phyloP scores from a whole-genome alignment of 2,329 filamentous ascomycete genomes.

The Zopfia rhizophila region DNA sequence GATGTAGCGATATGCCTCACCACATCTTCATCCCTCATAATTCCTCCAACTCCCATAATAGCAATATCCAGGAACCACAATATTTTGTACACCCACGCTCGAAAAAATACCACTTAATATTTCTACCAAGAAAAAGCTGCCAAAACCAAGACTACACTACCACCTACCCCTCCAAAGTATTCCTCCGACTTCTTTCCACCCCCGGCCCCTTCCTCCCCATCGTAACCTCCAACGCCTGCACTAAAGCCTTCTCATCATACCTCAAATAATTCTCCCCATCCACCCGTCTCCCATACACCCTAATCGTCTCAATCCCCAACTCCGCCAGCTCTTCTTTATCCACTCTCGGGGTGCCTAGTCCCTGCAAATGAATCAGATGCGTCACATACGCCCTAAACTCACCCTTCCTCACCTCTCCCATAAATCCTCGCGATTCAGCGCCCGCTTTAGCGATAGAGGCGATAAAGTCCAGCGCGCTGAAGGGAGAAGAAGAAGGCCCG shows the following conservation, averaged over 20 bases:
- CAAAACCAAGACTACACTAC: too few species aligned
- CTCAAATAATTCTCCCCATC: constrained; percentile 66
- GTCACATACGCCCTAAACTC: constrained; percentile 78
- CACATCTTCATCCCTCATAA: too few species aligned
- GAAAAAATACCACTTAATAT: too few species aligned
- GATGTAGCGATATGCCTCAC: too few species aligned
- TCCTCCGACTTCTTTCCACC: constrained; percentile 64
- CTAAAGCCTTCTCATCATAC: constrained; percentile 81
- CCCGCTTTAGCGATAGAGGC: constrained; percentile 77
- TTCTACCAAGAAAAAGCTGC: too few species aligned
- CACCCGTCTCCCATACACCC: constrained; percentile 76
- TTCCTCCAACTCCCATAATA: too few species aligned
- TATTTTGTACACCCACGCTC: too few species aligned
- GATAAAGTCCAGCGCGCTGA: constrained; percentile 83
- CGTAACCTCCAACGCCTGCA: constrained; percentile 80
- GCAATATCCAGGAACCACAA: too few species aligned
- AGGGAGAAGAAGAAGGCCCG: constrained; percentile 72
- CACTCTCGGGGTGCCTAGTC: constrained; percentile 74
- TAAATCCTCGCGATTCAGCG: constrained; percentile 66
- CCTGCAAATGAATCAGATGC: constrained; percentile 83
- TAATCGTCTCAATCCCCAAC: constrained; percentile 80
- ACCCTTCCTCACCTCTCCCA: constrained; percentile 29
- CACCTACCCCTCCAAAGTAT: constrained; percentile 60
- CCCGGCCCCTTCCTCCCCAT: constrained; percentile 72
- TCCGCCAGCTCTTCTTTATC: constrained; percentile 70